Evolutionary conservation across 805 yeast species (phyloP).

Genomic region (Candida morakotiae): DNA sequence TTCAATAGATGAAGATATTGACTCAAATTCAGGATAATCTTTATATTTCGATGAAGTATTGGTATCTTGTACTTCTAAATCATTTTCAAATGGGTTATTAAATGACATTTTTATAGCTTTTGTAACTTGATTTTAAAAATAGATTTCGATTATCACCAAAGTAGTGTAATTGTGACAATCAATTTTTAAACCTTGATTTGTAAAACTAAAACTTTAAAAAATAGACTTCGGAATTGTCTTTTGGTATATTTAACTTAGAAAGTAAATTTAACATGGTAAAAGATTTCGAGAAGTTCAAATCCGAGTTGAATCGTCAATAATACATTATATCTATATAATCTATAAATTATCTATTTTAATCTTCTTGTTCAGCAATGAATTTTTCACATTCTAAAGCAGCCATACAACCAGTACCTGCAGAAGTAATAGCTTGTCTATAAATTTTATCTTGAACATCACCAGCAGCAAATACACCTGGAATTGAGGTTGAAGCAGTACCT

Average conservation of each 20-base stretch:
- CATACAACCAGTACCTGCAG: conserved; percentile 99
- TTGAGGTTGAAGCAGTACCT: conserved; percentile 81
- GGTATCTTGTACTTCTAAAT: conserved; percentile 24
- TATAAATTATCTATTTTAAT: conserved; percentile 2
- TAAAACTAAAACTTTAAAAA: too few relatives aligned
- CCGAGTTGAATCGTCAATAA: neutral
- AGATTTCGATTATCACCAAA: too few relatives aligned
- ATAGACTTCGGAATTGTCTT: too few relatives aligned
- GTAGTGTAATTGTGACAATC: too few relatives aligned
- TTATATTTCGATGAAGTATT: conserved; percentile 22
- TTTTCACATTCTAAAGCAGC: conserved; percentile 96
- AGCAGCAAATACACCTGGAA: conserved; percentile 93
- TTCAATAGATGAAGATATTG: conserved; percentile 27
- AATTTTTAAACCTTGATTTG: too few relatives aligned
- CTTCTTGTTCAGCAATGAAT: conserved; percentile 57
- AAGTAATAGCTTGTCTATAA: conserved; percentile 98
- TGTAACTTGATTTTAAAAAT: too few relatives aligned
- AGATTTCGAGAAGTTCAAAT: too few relatives aligned
- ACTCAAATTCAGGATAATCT: conserved; percentile 40
- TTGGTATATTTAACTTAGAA: too few relatives aligned
- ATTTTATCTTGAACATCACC: conserved; percentile 98
- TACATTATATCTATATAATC: neutral
- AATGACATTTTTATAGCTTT: conserved; percentile 23
- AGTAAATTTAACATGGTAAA: too few relatives aligned
- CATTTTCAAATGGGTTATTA: conserved; percentile 23